These are phyloP conservation scores for Auricularia heimuer DNA, from an alignment of 768 basidiomycete species.

Conservation along the genomic window DNA sequence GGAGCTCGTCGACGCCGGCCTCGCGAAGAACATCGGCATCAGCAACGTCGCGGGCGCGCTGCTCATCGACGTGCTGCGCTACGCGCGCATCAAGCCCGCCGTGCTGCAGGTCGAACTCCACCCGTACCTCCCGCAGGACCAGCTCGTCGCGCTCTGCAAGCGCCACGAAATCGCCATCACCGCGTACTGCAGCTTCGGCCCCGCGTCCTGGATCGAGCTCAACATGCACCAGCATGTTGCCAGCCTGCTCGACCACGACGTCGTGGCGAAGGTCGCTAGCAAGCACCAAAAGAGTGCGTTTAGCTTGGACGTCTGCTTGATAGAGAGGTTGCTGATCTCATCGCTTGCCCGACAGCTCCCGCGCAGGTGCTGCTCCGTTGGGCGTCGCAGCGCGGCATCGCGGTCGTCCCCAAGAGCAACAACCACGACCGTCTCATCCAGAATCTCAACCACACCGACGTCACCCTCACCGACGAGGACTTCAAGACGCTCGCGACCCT, in stretches of 20 bases:
- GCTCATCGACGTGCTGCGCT: constrained; percentile 67
- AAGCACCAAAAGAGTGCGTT: constrained; percentile 44
- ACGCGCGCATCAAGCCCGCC: constrained; percentile 54
- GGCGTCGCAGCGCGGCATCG: constrained; percentile 65
- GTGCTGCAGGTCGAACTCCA: constrained; percentile 55
- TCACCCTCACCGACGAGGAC: constrained; percentile 48
- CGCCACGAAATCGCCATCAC: constrained; percentile 38
- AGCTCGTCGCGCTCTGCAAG: constrained; percentile 34
- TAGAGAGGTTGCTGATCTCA: neutral
- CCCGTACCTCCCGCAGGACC: constrained; percentile 44
- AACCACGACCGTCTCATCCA: constrained; percentile 32
- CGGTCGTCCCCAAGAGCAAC: constrained; percentile 69
- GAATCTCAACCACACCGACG: constrained; percentile 42
- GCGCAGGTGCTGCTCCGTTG: constrained; percentile 72
- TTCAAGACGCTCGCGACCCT: constrained; percentile 46
- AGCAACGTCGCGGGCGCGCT: constrained; percentile 52
- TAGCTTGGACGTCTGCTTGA: neutral
- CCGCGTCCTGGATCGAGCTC: constrained; percentile 54
- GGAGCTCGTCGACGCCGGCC: constrained; percentile 56
- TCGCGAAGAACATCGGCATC: constrained; percentile 71
- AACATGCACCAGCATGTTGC: constrained; percentile 40
- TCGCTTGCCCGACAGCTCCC: constrained; percentile 16
- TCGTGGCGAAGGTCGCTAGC: constrained; percentile 35
- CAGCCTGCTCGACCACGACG: constrained; percentile 45
- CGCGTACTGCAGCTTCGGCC: constrained; percentile 48